A percentile compares a stretch with the other conserved stretches of the same genome.
These are phyloP conservation scores for Phialophora verrucosa DNA, from an alignment of 2,329 filamentous ascomycete species.

Conservation along the genomic window DNA sequence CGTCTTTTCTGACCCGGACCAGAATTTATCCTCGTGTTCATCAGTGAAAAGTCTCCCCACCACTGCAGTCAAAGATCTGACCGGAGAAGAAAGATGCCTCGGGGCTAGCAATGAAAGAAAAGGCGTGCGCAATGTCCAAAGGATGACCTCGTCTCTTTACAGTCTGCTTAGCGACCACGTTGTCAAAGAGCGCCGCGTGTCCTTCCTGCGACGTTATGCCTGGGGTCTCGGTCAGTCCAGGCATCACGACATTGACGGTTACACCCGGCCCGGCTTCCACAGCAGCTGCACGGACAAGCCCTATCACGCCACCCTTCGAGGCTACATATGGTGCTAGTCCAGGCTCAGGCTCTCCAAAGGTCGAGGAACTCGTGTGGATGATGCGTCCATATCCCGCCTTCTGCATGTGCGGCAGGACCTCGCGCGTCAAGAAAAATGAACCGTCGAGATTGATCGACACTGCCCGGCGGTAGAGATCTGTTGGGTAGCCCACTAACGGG, in stretches of 20 bases:
- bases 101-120: constrained; percentile 16
- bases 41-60: constrained; percentile 14
- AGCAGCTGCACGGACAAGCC: constrained; percentile 6
- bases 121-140: constrained; percentile 9
- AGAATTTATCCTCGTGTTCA: no score
- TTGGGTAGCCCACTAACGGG: constrained; percentile 12
- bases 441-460: constrained; percentile 15
- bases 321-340: constrained; percentile 14
- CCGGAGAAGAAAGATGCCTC: constrained; percentile 19
- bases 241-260: constrained; percentile 12
- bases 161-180: constrained; percentile 10
- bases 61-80: constrained; percentile 19
- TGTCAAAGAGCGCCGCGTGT: constrained; percentile 12
- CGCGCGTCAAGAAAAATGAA: constrained; percentile 15
- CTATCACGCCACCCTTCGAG: constrained; percentile 15
- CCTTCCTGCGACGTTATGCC: constrained; percentile 8
- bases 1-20: no score
- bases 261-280: constrained; percentile 19
- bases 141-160: constrained; percentile 15
- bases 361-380: constrained; percentile 16
- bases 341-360: constrained; percentile 6
- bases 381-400: constrained; percentile 22
- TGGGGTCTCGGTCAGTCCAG: constrained; percentile 13
- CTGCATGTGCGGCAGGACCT: constrained; percentile 21
- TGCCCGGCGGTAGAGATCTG: constrained; percentile 2